phyloP scores from a whole-genome alignment of 83 land plant species.

The Picea mariana region DNA sequence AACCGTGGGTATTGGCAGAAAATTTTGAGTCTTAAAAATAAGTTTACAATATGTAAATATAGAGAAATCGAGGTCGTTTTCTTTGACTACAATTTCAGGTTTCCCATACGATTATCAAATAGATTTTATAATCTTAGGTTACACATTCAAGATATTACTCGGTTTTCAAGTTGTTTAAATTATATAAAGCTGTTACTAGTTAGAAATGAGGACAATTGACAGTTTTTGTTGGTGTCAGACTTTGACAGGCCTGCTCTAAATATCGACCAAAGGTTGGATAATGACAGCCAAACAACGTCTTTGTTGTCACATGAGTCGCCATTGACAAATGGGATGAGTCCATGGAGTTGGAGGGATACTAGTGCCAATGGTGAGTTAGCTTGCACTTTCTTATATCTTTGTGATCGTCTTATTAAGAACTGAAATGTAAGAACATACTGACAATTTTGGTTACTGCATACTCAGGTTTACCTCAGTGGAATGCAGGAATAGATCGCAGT shows the following conservation, averaged over 20 bases:
- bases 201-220: too few species aligned
- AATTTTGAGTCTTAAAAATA: too few species aligned
- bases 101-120: too few species aligned
- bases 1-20: too few species aligned
- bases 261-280: slow-evolving; percentile 19
- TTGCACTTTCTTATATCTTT: neutral
- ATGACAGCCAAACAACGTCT: slow-evolving; percentile 18
- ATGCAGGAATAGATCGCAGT: slow-evolving; percentile 12
- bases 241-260: slow-evolving; percentile 18
- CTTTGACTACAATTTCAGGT: too few species aligned
- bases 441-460: neutral
- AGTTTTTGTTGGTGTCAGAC: slow-evolving; percentile 1
- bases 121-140: too few species aligned
- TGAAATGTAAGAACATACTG: slow-evolving; percentile 1
- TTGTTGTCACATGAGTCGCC: slow-evolving; percentile 20
- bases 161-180: too few species aligned
- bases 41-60: too few species aligned
- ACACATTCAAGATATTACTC: too few species aligned
- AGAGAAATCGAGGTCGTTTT: too few species aligned
- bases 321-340: slow-evolving; percentile 6
- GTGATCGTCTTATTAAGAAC: neutral
- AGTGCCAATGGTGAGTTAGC: slow-evolving; percentile 21
- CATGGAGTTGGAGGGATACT: slow-evolving; percentile 18
- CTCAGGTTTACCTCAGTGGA: slow-evolving; percentile 21
- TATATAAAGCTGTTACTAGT: too few species aligned